phyloP scores from a whole-genome alignment of 2,329 filamentous ascomycete species.

The Xylaria sp. region DNA sequence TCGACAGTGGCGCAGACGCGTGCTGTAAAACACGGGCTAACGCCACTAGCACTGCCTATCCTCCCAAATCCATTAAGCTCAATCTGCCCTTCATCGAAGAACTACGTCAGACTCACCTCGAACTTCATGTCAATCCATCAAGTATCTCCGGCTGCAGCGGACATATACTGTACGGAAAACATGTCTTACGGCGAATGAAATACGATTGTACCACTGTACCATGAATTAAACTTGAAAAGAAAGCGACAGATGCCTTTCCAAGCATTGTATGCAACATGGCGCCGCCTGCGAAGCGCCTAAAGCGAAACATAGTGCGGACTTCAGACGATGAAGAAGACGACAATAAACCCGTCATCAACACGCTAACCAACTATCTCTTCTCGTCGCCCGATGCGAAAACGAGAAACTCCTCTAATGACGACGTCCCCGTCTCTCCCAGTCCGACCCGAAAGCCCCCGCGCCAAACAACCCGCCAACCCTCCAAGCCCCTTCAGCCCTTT shows the following conservation, averaged over 20 bases:
- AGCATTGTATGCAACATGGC: constrained; percentile 57
- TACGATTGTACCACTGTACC: constrained; percentile 3
- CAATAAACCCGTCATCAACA: constrained; percentile 55
- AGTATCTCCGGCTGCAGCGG: background rate
- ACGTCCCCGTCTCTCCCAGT: constrained; percentile 42
- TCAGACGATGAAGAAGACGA: constrained; percentile 62
- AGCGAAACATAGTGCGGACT: constrained; percentile 64
- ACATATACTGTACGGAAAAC: background rate
- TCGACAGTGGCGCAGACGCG: constrained; percentile 34
- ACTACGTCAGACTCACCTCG: constrained; percentile 13
- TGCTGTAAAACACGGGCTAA: constrained; percentile 20
- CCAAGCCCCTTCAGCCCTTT: constrained; percentile 45
- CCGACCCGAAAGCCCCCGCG: constrained; percentile 44
- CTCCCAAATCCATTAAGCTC: constrained; percentile 4
- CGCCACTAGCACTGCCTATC: constrained; percentile 14
- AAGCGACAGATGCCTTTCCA: constrained; percentile 43
- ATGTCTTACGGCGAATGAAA: background rate
- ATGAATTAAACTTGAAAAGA: constrained; percentile 1
- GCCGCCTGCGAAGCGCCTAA: constrained; percentile 68
- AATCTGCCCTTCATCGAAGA: background rate
- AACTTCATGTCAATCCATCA: background rate
- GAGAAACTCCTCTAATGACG: constrained; percentile 44
- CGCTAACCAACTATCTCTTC: constrained; percentile 64
- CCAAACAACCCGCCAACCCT: constrained; percentile 36
- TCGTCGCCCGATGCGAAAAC: constrained; percentile 62